A percentile compares a stretch with the other conserved stretches of the same genome.
Conservation (phyloP, 2,329 filamentous ascomycete genomes). For the Incumbomyces delicatus region DNA sequence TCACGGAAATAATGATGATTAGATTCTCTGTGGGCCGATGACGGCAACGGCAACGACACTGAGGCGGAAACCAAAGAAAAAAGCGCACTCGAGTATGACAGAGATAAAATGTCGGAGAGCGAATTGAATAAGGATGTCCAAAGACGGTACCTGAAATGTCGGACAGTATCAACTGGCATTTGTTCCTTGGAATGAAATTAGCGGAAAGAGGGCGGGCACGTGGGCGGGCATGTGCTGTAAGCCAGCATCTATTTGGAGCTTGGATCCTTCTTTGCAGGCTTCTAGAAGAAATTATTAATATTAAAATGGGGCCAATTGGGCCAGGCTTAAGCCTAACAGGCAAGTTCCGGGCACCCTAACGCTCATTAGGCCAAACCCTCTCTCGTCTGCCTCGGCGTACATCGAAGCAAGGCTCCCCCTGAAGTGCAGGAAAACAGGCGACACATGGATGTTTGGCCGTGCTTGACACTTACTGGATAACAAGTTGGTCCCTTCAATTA, state of each 20-base stretch:
- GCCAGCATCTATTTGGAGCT: not conserved
- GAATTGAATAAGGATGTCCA: not conserved
- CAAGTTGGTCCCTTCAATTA: not conserved
- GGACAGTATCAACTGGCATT: too few relatives aligned
- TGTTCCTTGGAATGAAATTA: not conserved
- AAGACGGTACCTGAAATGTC: slow-evolving; percentile 5
- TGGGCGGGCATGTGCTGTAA: not conserved
- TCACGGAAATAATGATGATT: slow-evolving; percentile 1
- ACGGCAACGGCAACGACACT: not conserved
- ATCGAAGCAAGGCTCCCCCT: slow-evolving; percentile 3
- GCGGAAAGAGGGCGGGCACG: not conserved
- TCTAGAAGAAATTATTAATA: slow-evolving; percentile 4
- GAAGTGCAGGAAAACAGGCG: slow-evolving; percentile 1
- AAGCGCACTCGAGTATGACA: slow-evolving; percentile 4
- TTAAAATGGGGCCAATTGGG: not conserved
- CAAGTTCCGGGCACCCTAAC: not conserved
- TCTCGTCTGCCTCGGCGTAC: not conserved
- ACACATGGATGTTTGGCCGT: not conserved
- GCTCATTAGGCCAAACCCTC: too few relatives aligned
- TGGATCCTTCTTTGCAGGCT: slow-evolving; percentile 7
- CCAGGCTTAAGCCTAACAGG: slow-evolving; percentile 1
- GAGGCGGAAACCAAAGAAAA: not conserved
- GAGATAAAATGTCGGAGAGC: slow-evolving; percentile 2
- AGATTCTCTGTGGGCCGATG: not conserved
- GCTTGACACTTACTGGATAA: not conserved